A percentile compares a stretch with the other conserved stretches of the same genome.
Evolutionary conservation across 345 rosid species (phyloP).

Genomic region (Syzygium aqueum): DNA sequence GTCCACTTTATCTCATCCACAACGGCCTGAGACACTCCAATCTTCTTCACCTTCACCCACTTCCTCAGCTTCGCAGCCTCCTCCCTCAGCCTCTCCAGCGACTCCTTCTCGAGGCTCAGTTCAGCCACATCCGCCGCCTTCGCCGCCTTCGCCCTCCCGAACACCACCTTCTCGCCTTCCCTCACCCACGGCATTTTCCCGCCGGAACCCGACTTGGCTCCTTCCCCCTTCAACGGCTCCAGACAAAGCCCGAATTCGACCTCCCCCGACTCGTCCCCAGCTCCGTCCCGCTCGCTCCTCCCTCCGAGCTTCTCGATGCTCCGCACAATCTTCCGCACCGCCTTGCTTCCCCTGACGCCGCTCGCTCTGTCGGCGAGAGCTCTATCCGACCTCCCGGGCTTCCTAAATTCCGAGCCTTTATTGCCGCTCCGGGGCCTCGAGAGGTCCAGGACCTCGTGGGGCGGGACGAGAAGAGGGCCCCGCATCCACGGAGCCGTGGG

Average conservation of each 20-base stretch:
- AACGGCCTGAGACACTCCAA: conserved; percentile 63
- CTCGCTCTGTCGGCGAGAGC: conserved; percentile 59
- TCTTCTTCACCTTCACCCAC: conserved; percentile 85
- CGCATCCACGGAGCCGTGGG: conserved; percentile 80
- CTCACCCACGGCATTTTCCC: conserved; percentile 62
- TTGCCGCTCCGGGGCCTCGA: conserved; percentile 12
- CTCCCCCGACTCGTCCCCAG: conserved; percentile 7
- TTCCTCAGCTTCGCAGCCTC: conserved; percentile 55
- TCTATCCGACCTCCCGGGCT: conserved; percentile 34
- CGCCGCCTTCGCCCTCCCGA: conserved; percentile 54
- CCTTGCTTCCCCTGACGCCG: conserved; percentile 64
- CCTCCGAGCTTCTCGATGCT: conserved; percentile 42
- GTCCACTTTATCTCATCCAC: conserved; percentile 42
- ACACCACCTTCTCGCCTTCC: conserved; percentile 33
- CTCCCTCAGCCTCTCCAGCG: conserved; percentile 47
- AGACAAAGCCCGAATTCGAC: conserved; percentile 21
- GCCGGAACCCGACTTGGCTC: conserved; percentile 4
- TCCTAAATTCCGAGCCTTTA: not conserved
- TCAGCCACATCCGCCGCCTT: conserved; percentile 39
- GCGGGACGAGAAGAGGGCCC: conserved; percentile 41
- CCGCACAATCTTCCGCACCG: conserved; percentile 46
- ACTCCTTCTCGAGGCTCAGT: conserved; percentile 37
- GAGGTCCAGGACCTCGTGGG: conserved; percentile 31
- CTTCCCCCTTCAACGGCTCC: conserved; percentile 10
- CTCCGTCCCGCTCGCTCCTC: conserved; percentile 7